phyloP scores from a whole-genome alignment of 177 flowering plant species.

The Vitis hybrid region DNA sequence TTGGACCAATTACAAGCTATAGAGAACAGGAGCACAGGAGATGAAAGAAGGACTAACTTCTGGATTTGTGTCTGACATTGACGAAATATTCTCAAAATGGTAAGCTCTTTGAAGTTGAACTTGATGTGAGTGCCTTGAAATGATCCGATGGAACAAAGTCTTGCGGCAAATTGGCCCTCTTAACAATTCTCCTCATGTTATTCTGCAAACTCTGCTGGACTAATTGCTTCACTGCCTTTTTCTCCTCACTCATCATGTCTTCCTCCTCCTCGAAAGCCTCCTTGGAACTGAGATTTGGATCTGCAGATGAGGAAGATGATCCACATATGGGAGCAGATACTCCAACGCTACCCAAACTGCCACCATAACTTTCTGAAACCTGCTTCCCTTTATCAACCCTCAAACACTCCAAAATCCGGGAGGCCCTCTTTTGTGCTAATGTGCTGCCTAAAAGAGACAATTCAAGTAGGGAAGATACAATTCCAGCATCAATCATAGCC shows the following conservation, averaged over 20 bases:
- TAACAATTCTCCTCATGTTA: conserved; percentile 88
- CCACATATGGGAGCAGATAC: conserved; percentile 79
- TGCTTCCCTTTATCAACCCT: conserved; percentile 89
- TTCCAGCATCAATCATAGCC: conserved; percentile 82
- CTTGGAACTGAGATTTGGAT: conserved; percentile 16
- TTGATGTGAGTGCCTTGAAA: conserved; percentile 70
- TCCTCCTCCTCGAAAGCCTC: conserved; percentile 41
- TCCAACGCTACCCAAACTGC: conserved; percentile 26
- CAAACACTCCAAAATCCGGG: conserved; percentile 78
- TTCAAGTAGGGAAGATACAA: conserved; percentile 72
- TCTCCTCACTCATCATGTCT: conserved; percentile 83
- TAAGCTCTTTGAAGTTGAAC: conserved; percentile 79
- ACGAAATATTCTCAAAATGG: conserved; percentile 51
- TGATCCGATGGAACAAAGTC: conserved; percentile 90
- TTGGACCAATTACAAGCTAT: conserved; percentile 6
- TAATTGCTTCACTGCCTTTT: conserved; percentile 82
- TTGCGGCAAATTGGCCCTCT: conserved; percentile 91
- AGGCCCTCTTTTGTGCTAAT: conserved; percentile 93
- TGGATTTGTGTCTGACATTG: conserved; percentile 3
- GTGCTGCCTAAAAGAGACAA: conserved; percentile 81
- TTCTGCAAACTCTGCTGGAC: conserved; percentile 95
- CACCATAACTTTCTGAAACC: conserved; percentile 39
- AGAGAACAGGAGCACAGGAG: neutral
- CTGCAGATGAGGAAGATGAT: conserved; percentile 39
- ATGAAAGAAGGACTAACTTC: conserved; percentile 29